phyloP scores from a whole-genome alignment of 1,284 basidiomycete genomes.

The Sporisorium exsertum region DNA sequence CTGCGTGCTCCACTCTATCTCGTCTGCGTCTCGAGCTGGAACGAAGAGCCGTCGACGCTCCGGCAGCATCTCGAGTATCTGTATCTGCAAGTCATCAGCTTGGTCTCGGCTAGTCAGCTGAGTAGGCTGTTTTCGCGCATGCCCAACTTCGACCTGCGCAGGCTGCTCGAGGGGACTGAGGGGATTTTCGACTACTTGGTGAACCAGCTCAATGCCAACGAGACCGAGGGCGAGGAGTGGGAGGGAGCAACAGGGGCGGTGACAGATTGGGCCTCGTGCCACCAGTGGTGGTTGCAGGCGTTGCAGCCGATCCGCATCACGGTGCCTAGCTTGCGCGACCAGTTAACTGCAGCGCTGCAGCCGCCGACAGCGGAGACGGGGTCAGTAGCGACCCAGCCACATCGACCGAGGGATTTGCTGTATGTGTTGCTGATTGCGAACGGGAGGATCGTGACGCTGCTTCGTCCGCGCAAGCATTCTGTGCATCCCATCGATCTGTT shows the following conservation, averaged over 20 bases:
- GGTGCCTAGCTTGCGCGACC: conserved; percentile 71
- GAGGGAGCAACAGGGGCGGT: background rate
- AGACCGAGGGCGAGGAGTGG: conserved; percentile 16
- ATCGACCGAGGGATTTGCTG: conserved; percentile 78
- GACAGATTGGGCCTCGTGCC: conserved; percentile 72
- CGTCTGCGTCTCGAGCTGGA: conserved; percentile 88
- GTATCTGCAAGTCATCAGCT: conserved; percentile 89
- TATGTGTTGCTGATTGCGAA: conserved; percentile 87
- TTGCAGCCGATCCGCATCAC: conserved; percentile 84
- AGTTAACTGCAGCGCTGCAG: conserved; percentile 70
- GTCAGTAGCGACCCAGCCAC: conserved; percentile 65
- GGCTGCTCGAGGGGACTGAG: conserved; percentile 80
- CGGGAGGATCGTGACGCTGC: conserved; percentile 84
- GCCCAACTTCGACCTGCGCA: conserved; percentile 89
- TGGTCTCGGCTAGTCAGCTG: conserved; percentile 86
- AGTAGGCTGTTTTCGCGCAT: conserved; percentile 85
- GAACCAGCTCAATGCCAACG: conserved; percentile 47
- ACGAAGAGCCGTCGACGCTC: conserved; percentile 90
- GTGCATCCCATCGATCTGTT: conserved; percentile 80
- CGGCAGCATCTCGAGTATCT: conserved; percentile 93
- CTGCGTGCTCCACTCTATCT: conserved; percentile 89
- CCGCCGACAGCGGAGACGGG: conserved; percentile 35
- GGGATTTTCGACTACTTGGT: conserved; percentile 55
- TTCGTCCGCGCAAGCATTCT: conserved; percentile 89
- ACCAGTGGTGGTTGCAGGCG: conserved; percentile 75